phyloP scores from a whole-genome alignment of 345 rosid genomes.

The Gynandropsis gynandra region DNA sequence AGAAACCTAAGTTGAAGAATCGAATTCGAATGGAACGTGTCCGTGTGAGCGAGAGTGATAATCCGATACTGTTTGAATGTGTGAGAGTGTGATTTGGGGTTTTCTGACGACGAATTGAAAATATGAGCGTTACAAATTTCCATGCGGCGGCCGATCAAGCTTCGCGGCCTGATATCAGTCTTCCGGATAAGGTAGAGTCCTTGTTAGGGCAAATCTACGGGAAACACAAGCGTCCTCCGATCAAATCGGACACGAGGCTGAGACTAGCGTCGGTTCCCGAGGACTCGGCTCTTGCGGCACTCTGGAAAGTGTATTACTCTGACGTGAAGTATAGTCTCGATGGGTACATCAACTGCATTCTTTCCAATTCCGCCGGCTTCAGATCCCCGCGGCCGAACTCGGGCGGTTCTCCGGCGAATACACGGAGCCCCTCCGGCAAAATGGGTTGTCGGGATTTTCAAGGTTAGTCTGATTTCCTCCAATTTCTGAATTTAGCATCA shows the following conservation, averaged over 20 bases:
- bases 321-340: slow-evolving; percentile 9
- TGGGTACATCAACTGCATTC: slow-evolving; percentile 1
- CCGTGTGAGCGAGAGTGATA: too few species aligned
- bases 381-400: slow-evolving; percentile 7
- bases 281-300: slow-evolving; percentile 26
- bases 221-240: slow-evolving; percentile 26
- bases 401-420: slow-evolving; percentile 8
- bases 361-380: background rate
- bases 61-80: too few species aligned
- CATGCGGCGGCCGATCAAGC: background rate
- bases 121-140: too few species aligned
- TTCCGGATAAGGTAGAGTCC: slow-evolving; percentile 34
- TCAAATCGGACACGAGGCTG: slow-evolving; percentile 20
- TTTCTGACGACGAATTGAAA: too few species aligned
- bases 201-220: slow-evolving; percentile 31
- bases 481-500: background rate
- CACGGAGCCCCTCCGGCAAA: slow-evolving; percentile 5
- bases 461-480: slow-evolving; percentile 13
- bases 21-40: too few species aligned
- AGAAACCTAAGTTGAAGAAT: too few species aligned
- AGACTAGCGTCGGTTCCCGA: slow-evolving; percentile 32
- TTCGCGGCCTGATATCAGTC: slow-evolving; percentile 19
- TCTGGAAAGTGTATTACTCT: background rate
- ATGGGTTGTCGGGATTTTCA: slow-evolving; percentile 1
- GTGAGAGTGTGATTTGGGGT: too few species aligned